Base-by-base conservation (phyloP, 352 stramenopile species). In the Plasmopara halstedii region DNA sequence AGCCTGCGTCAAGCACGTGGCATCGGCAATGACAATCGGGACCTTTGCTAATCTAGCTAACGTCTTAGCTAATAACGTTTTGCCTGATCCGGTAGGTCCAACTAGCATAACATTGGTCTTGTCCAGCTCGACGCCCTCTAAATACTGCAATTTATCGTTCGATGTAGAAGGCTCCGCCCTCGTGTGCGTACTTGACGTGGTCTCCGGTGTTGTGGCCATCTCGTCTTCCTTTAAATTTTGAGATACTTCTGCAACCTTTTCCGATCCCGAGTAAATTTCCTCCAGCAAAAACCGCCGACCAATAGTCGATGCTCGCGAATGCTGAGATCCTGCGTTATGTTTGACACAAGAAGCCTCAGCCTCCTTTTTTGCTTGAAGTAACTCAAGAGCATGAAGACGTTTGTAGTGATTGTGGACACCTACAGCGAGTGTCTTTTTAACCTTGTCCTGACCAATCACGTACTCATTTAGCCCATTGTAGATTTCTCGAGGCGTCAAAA, bases 351-450 rank as follows among this genome's bases (percentile, higher is more conserved):
- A 48, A 11, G 55, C 58, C 10, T 70, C 62, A n/a, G 67, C 70
- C 21, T 73, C 54, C 18, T 70, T 77, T 27, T 49, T 57, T 7
- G 76, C 61, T 34, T 58, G 56, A 22, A 86, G 45, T 40, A 85
- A 44, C 59, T 89, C 77, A 21, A 87, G 46, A 17, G 73, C 73
- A 25, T 69, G 71, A 11, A 98, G 78, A 0, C 94, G 76, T 64
- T 98, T 98, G 89, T 98, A 99, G 75, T 99, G 96, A 73, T 98
- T 98, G 70, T 98, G 87, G 31, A 99, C 93, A 37, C 90, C 94
- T 20, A 98, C 95, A 9, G 75, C 87, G 9, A 99, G 65, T 22
- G 93, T 95, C 51, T 96, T 90, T 71, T 99, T 99, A 23, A 98
- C 96, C 46, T 96, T 88, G 13, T 95, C 76, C 73, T 99, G 96